Percentiles rank a stretch among this genome's conserved stretches.
phyloP scores from a whole-genome alignment of 768 basidiomycete species.

The Pleurotus eryngii region DNA sequence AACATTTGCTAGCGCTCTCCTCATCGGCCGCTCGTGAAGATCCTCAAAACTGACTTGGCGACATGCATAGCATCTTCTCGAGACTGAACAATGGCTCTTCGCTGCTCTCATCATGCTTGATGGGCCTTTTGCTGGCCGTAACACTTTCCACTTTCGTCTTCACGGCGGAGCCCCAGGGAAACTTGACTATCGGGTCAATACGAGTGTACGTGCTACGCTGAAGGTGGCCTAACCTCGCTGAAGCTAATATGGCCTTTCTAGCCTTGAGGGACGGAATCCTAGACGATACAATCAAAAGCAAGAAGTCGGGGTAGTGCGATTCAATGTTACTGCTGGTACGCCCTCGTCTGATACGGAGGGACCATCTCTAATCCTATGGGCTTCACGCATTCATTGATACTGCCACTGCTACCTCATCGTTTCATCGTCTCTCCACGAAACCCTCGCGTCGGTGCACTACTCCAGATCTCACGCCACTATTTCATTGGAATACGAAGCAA shows the following conservation, averaged over 20 bases:
- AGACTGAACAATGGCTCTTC: constrained; percentile 74
- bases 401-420: constrained; percentile 4
- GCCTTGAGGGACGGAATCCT: constrained; percentile 24
- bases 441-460: background rate
- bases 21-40: background rate
- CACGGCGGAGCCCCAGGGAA: constrained; percentile 53
- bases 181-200: constrained; percentile 56
- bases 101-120: constrained; percentile 70
- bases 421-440: background rate
- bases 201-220: constrained; percentile 61
- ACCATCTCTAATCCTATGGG: too few species aligned
- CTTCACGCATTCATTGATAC: background rate
- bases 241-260: background rate
- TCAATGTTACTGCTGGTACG: constrained; percentile 79
- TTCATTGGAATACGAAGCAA: constrained; percentile 98
- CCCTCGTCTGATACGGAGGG: background rate
- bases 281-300: constrained; percentile 61
- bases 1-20: background rate
- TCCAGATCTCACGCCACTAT: constrained; percentile 76
- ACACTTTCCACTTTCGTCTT: constrained; percentile 73
- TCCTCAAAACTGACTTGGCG: background rate
- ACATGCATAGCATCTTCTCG: constrained; percentile 70
- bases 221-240: constrained; percentile 4
- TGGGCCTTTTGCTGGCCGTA: constrained; percentile 67
- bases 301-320: constrained; percentile 77